These are phyloP conservation scores for Hapsidospora chrysogenum DNA, from an alignment of 495 filamentous ascomycete species.

Conservation along the genomic window DNA sequence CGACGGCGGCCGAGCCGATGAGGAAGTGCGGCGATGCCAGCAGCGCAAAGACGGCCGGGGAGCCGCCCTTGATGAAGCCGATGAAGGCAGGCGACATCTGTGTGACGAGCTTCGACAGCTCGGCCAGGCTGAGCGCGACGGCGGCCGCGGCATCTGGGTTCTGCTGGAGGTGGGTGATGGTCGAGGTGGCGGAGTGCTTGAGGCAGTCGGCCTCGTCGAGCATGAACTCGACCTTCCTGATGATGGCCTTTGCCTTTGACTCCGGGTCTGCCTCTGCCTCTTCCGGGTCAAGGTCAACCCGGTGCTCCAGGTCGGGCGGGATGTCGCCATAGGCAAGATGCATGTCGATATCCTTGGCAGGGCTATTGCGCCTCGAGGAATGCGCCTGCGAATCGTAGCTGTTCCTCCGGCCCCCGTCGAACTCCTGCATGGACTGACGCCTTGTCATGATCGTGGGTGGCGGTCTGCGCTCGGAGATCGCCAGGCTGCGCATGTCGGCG, in stretches of 20 bases:
- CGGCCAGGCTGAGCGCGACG: slow-evolving; percentile 80
- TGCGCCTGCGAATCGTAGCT: background rate
- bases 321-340: slow-evolving; percentile 70
- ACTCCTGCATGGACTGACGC: background rate
- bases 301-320: slow-evolving; percentile 32
- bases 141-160: slow-evolving; percentile 90
- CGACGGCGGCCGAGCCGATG: slow-evolving; percentile 75
- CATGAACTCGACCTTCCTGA: slow-evolving; percentile 51
- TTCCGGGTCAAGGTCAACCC: slow-evolving; percentile 22
- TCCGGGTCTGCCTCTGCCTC: slow-evolving; percentile 13
- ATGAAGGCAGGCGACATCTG: slow-evolving; percentile 80
- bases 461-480: slow-evolving; percentile 6
- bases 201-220: slow-evolving; percentile 77
- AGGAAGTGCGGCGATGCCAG: slow-evolving; percentile 81
- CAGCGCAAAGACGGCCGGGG: slow-evolving; percentile 75
- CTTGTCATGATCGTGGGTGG: background rate
- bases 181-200: slow-evolving; percentile 65
- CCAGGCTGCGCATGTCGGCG: background rate
- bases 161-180: slow-evolving; percentile 73
- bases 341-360: slow-evolving; percentile 42
- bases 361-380: slow-evolving; percentile 19
- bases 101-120: slow-evolving; percentile 62
- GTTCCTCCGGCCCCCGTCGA: slow-evolving; percentile 1
- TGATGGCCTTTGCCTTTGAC: slow-evolving; percentile 46
- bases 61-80: slow-evolving; percentile 52